Base-by-base conservation (phyloP, 805 yeast species). In the Candida namnaoensis region DNA sequence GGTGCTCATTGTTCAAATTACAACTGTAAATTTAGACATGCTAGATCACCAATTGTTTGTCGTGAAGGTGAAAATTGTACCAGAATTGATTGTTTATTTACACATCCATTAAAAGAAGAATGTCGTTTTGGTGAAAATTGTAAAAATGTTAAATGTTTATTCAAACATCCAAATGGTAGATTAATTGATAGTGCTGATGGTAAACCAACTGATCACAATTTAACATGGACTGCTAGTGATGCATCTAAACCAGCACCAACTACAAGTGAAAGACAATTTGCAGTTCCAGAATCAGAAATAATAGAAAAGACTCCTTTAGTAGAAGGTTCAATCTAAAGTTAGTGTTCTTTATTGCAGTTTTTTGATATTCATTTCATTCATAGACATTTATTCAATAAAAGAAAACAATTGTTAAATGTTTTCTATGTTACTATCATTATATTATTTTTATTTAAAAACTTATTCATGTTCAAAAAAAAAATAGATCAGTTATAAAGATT, bases 21-120 rank as follows among this genome's bases (percentile, higher is more conserved):
- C 50, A 73, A 71, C 52, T 88, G 97, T 64, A 81, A 83, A 45
- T 83, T 75, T 60, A 78, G 97, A 64, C 97, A 88, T 62, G 95
- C 96, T 2, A 72, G 78, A 14, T 70, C 85, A 8, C 70, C 75
- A 7, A 76, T 80, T 27, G 62, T 85, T 46, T 88, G 97, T 59
- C 85, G 95, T 56, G 86, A 80, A 28, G 96, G 96, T 25, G 74
- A 76, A 26, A 71, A 70, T 38, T 88, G 97, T 66, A 72, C 76
- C 15, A 77, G 95, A 61, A 67, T 77, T 38, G 93, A 88, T 60
- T 88, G 97, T 65, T 69, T 73, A 39, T 88, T 87, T 61, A 72
- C 83, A 19, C 97, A 88, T 61, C 95, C 95, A 35, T 66, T 86
- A 34, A 71, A 71, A 47, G 90, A 82, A 55, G 80, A 73, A 41